Conservation (phyloP, 2,329 filamentous ascomycete genomes). For the Arthrobotrys sinensis region DNA sequence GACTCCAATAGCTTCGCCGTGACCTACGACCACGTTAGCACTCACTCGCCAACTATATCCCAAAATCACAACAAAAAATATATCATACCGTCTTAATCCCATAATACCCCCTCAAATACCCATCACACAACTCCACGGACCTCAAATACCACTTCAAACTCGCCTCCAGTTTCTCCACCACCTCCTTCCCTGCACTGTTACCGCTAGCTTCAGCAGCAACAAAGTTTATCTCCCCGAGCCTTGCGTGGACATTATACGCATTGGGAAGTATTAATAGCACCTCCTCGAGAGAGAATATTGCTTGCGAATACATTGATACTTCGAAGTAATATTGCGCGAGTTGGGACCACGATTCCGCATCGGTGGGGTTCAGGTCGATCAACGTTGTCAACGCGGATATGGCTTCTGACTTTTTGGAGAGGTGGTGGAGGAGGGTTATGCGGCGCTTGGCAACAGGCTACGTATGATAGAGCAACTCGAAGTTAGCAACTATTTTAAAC, state of each 20-base stretch:
- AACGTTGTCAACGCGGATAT: slow-evolving; percentile 81
- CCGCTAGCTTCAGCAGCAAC: slow-evolving; percentile 72
- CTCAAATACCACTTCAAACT: slow-evolving; percentile 88
- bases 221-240: slow-evolving; percentile 85
- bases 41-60: slow-evolving; percentile 29
- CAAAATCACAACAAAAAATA: not conserved
- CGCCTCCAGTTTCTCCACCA: slow-evolving; percentile 72
- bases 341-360: slow-evolving; percentile 94
- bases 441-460: slow-evolving; percentile 88
- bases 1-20: slow-evolving; percentile 57
- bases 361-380: slow-evolving; percentile 86
- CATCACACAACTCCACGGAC: slow-evolving; percentile 92
- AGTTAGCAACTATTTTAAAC: not conserved
- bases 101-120: slow-evolving; percentile 93
- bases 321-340: slow-evolving; percentile 87
- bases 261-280: slow-evolving; percentile 88
- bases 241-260: slow-evolving; percentile 86
- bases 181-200: slow-evolving; percentile 21
- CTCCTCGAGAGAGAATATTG: slow-evolving; percentile 90
- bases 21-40: slow-evolving; percentile 65
- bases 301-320: slow-evolving; percentile 84
- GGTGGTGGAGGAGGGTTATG: slow-evolving; percentile 82
- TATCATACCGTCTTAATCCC: slow-evolving; percentile 81
- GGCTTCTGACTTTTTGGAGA: slow-evolving; percentile 80
- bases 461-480: slow-evolving; percentile 9